Base-by-base conservation (phyloP, 2,329 filamentous ascomycete genomes). In the Penicillium sp. region DNA sequence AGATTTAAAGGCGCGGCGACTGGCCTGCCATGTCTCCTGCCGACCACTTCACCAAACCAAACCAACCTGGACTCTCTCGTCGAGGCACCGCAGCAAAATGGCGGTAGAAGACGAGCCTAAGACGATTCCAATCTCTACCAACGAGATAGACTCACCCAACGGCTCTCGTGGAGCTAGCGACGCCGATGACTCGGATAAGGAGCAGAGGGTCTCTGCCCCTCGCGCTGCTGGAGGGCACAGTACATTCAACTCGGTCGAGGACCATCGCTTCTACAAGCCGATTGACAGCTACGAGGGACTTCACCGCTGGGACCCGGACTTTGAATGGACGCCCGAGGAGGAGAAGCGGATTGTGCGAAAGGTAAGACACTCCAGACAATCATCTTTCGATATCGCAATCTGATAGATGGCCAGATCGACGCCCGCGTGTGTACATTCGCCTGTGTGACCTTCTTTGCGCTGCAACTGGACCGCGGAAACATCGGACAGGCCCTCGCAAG, bases 381-480 rank as follows among this genome's bases (percentile, higher is more conserved):
- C 7, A 5, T n/a, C 19, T 13, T 19, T 9, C 35, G 8, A 1
- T 0, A 41, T 5, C 3, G 4, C 3, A 9, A 41, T 1, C 8
- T 41, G 1, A 41, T 13, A 41, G 35, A 38, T 5, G 6, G 13
- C 6, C 30, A 79, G 78, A 78, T 82, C 56, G 80, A 82, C 58
- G 69, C 71, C 62, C 72, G 75, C 2, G 70, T 82, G 17, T 79
- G 76, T 61, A 75, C 76, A 13, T 83, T 75, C 66, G 73, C 73
- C 59, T 86, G 84, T 61, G 65, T 87, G 38, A 87, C 87, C 73
- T 89, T 89, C 75, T 88, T 89, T 60, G 85, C 85, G 0, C 78
- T 90, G 5, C 86, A 90, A 69, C 76, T 89, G 7, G 87, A 89
- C 70, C 80, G 88, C 52, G 86, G 86, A 53, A 90, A 90, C 67